Conservation (phyloP, 345 rosid genomes). For the Stellera chamaejasme region DNA sequence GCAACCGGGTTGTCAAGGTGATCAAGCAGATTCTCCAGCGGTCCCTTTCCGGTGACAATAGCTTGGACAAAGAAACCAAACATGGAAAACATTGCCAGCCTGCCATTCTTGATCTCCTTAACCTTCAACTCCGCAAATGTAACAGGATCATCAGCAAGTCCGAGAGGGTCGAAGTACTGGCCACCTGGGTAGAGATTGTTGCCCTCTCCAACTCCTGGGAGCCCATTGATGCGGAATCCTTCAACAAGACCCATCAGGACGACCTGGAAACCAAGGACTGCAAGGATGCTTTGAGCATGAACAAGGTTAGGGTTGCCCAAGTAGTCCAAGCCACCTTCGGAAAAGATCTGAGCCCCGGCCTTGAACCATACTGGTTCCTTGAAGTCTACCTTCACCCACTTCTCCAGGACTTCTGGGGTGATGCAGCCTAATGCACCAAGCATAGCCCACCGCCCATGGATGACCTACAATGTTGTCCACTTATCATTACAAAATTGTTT, state of each 20-base stretch:
- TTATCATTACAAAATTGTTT: neutral
- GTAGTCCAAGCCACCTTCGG: slow-evolving; percentile 97
- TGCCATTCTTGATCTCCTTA: slow-evolving; percentile 91
- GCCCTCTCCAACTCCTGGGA: slow-evolving; percentile 90
- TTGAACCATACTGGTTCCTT: slow-evolving; percentile 99
- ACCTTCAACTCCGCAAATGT: slow-evolving; percentile 94
- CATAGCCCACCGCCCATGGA: slow-evolving; percentile 98
- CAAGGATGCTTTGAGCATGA: slow-evolving; percentile 96
- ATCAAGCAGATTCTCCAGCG: slow-evolving; percentile 83
- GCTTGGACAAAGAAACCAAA: slow-evolving; percentile 98
- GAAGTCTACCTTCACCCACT: slow-evolving; percentile 78
- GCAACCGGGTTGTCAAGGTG: slow-evolving; percentile 93
- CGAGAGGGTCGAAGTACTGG: slow-evolving; percentile 81
- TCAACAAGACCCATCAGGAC: slow-evolving; percentile 88
- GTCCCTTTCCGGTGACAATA: slow-evolving; percentile 93
- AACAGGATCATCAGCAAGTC: slow-evolving; percentile 80
- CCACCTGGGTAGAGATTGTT: slow-evolving; percentile 91
- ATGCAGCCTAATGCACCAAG: slow-evolving; percentile 95
- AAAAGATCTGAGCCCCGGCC: slow-evolving; percentile 96
- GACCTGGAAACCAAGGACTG: slow-evolving; percentile 86
- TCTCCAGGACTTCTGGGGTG: slow-evolving; percentile 81
- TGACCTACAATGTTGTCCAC: slow-evolving; percentile 35
- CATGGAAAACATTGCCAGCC: slow-evolving; percentile 98
- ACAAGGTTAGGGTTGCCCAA: slow-evolving; percentile 96
- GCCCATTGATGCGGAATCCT: slow-evolving; percentile 92